Evolutionary conservation across 2,329 filamentous ascomycete species (phyloP), one percentile per base, ranked within the genome.

Genomic region (Thielaviopsis ethacetica): DNA sequence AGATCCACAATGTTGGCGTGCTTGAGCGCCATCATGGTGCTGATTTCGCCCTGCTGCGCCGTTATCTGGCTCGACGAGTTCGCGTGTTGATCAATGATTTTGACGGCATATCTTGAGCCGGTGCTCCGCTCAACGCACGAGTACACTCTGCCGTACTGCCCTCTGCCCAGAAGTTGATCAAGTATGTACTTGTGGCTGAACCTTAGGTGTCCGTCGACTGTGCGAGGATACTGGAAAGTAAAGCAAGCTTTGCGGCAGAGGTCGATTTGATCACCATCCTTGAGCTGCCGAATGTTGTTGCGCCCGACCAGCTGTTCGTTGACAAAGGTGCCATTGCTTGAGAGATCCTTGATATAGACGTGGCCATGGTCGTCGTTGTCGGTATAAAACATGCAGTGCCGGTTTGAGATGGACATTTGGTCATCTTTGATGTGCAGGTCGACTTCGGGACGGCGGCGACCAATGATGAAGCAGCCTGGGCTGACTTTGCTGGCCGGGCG

Each of bases 251-350:
- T 84, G 66, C 89, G 84, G 54, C 95, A 77, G 34, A 98, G 84
- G 6, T 87, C 86, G 56, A 98, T 86, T 70, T 97, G 91, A 65
- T 98, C 93, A 44, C 87, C 84, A 65, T 97, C 89, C 65, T 90
- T 78, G 27, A 98, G 77, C 69, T 95, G 89, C 61, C 91, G 82
- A 58, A 89, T 81, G 70, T 95, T 89, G 70, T 98, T 98, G 56
- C 91, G 85, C 24, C 93, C 93, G 24, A 98, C 82, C 30, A 95
- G 79, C 17, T 84, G 85, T 65, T 96, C 90, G 67, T 97, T 97
- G 65, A 98, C 85, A 68, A 91, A 98, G 0, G 94, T 98, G 56
- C 93, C 93, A 68, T 98, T 98, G 68, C 84, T 93, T 6, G 93
- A 98, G 21, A 97, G 73, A 69, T 98, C 93, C 69, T 98, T 91